Evolutionary conservation across 2,329 filamentous ascomycete genomes (phyloP).

Genomic region (Ophiostoma angusticollis): DNA sequence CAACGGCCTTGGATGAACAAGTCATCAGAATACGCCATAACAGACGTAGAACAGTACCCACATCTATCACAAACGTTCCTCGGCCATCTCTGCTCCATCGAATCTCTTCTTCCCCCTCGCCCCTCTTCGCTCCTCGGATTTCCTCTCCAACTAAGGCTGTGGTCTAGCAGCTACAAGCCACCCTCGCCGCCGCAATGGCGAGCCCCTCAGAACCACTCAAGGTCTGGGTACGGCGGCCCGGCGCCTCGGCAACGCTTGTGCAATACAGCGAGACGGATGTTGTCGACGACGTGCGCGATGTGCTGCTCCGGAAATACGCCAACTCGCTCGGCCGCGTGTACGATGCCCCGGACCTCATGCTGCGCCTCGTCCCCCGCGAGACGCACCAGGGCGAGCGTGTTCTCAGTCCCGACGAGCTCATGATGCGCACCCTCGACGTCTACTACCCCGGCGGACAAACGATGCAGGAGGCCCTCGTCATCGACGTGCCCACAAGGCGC

Average conservation of each 20-base stretch:
- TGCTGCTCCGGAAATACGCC: conserved; percentile 83
- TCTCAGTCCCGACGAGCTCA: conserved; percentile 75
- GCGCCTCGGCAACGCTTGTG: conserved; percentile 76
- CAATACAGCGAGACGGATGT: conserved; percentile 77
- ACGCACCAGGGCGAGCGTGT: conserved; percentile 46
- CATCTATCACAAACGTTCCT: too few species aligned
- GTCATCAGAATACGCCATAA: too few species aligned
- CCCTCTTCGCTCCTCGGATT: too few species aligned
- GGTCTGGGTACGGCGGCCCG: conserved; percentile 86
- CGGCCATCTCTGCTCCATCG: too few species aligned
- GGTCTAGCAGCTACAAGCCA: too few species aligned
- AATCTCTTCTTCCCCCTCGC: too few species aligned
- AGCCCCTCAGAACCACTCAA: conserved; percentile 44
- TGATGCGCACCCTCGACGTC: conserved; percentile 63
- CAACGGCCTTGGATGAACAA: too few species aligned
- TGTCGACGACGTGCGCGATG: conserved; percentile 87
- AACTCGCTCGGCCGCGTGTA: conserved; percentile 83
- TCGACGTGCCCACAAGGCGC: conserved; percentile 55
- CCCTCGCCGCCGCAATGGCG: too few species aligned
- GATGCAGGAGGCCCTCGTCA: conserved; percentile 79
- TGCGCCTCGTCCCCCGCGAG: conserved; percentile 66
- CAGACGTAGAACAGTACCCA: too few species aligned
- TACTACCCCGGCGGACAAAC: conserved; percentile 80
- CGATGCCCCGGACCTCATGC: conserved; percentile 77
- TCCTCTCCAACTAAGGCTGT: too few species aligned